Base-by-base conservation (phyloP, 352 stramenopile species). In the Globisporangium nagaii region DNA sequence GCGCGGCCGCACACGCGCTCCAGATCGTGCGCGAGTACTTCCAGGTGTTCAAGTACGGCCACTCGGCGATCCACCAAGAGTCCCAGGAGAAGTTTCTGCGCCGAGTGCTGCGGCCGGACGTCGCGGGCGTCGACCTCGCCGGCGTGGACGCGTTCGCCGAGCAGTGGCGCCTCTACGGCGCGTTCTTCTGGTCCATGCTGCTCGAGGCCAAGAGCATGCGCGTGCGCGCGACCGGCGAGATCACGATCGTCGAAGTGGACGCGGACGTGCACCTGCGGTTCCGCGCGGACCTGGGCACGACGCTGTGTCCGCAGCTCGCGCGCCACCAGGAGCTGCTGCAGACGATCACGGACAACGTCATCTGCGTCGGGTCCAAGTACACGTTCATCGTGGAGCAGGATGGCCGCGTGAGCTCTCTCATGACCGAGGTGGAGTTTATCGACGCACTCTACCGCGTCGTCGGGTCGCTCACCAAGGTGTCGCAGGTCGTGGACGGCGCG, bases 141-240 rank as follows among this genome's bases (percentile, higher is more conserved):
- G 51, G 51, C 13, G 51, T 50, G 5, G 39, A 57, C 7, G 51
- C 51, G 30, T 50, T 57, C 39, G 51, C 28, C 7, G 40, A 49
- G 51, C 51, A 57, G 28, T 57, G 51, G 51, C 51, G 51, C 27
- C 51, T 57, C 37, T 57, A 46, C 20, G 51, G 51, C 11, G 42
- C n/a, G 12, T 57, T 57, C 51, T 57, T 57, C 51, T 57, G 51
- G 51, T 57, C 51, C n/a, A 57, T 47, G 51, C 30, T 57, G 17
- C 40, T 57, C 10, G 51, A 57, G 42, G 28, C 51, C 19, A 57
- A 47, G 51, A 11, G 39, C 19, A 50, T 57, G 28, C 40, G 19
- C 27, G 40, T 39, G 51, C 39, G 39, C 20, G 37, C 51, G 19
- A 41, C 25, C 11, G 39, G 51, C 31, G 51, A 57, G 9, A 27